Base-by-base conservation (phyloP, 2,329 filamentous ascomycete species). In the Sordariomycetes sp. region DNA sequence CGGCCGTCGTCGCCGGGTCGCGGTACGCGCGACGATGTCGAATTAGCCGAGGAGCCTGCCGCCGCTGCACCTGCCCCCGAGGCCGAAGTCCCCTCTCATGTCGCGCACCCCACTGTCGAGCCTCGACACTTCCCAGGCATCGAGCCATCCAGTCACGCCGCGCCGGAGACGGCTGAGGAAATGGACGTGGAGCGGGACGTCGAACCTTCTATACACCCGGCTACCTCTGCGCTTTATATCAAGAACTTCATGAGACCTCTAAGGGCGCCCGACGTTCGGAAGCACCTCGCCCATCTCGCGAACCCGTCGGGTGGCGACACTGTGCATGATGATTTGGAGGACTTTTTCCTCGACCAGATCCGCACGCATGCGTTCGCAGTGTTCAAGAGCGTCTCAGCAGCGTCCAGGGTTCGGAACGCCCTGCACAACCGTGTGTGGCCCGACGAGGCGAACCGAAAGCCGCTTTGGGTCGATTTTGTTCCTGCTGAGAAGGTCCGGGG, bases 181-280 rank as follows among this genome's bases (percentile, higher is more conserved):
- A 68, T 69, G 62, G 70, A 71, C 32, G 62, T 64, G 54, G 68
- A 71, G 52, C 61, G 64, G 22, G 67, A 71, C 45, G 69, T 76
- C 32, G 69, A 70, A 25, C 83, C 85, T 7, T 78, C 88, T 0
- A 70, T 85, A 39, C 88, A 94, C 68, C 79, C 82, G 24, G 84
- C 86, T 5, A 92, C 90, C 2, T 72, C 82, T 35, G 86, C 89
- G 17, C 74, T 97, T 53, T 97, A 96, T 72, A 94, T 97, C 63
- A 85, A 86, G 68, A 86, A 96, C 65, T 82, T 97, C 57, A 91
- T 95, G 82, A 85, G 92, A 53, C 91, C 94, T 10, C 76, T 97
- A 24, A 86, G 89, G 59, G 79, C 83, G 0, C 73, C 76, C 28
- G 75, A 76, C 20, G 79, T 97, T 1, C 82, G 81, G 63, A 76